phyloP scores from a whole-genome alignment of 2,329 filamentous ascomycete genomes.

The Thermomyces lanuginosus region DNA sequence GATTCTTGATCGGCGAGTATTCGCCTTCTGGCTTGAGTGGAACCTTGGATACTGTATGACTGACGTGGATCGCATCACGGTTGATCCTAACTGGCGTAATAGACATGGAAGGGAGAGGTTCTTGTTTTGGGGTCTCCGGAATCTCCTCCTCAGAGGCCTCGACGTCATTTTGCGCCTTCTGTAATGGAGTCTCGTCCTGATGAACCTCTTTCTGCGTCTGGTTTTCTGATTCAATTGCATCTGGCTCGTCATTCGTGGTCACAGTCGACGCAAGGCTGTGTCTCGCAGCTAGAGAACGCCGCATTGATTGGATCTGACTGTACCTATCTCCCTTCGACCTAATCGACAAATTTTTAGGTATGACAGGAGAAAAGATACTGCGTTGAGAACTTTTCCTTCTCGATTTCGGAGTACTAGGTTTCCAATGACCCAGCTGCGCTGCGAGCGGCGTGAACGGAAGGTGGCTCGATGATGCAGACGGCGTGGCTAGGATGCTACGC shows the following conservation, averaged over 20 bases:
- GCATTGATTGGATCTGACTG: constrained; percentile 10
- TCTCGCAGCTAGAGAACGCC: constrained; percentile 12
- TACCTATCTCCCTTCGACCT: constrained; percentile 2
- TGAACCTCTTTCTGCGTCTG: constrained; percentile 4
- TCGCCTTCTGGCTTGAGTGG: constrained; percentile 51
- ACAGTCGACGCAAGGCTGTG: constrained; percentile 8
- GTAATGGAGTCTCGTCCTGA: neutral
- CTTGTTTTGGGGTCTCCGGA: neutral
- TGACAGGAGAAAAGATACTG: constrained; percentile 12
- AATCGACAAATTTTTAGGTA: constrained; percentile 2
- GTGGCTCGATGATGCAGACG: constrained; percentile 8
- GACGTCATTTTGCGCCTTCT: neutral
- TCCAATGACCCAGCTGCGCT: constrained; percentile 46
- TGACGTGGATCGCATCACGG: constrained; percentile 35
- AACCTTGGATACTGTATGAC: constrained; percentile 62
- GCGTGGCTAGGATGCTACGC: constrained; percentile 4
- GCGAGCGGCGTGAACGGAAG: constrained; percentile 50
- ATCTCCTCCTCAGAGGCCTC: constrained; percentile 4
- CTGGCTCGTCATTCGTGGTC: constrained; percentile 4
- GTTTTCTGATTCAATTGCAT: constrained; percentile 7
- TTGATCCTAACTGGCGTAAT: constrained; percentile 39
- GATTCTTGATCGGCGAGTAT: constrained; percentile 30
- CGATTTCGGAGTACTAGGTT: constrained; percentile 40
- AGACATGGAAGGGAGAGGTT: constrained; percentile 18
- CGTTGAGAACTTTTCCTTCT: constrained; percentile 13